Evolutionary conservation across 148 eudicot species (phyloP), one percentile per base, ranked within the genome.

Genomic region (Euryodendron excelsum): DNA sequence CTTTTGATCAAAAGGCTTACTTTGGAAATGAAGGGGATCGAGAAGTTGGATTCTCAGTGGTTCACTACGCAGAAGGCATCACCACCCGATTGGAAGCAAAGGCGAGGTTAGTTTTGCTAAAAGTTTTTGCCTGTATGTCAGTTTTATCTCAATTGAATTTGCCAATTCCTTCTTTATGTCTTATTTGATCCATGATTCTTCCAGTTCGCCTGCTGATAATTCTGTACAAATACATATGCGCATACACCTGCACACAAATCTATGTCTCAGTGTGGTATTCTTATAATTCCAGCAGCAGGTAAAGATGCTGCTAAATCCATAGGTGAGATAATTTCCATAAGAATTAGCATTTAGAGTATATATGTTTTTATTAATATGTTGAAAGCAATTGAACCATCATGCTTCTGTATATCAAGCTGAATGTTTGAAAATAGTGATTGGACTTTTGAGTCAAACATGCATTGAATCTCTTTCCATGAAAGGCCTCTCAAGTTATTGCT

Each of bases 31-130:
- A 88, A 83, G 80, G 98, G 98, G 64, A 84, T 92, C 55, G 91
- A 94, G 85, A 94, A 94, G 86, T 79, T 92, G 78, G 97, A 94
- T 76, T 76, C 90, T 78, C 97, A 92, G 67, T 94, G 98, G 98
- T 94, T 94, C 76, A 76, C 81, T 14, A 79, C 93, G 41, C 93
- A 86, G 7, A 94, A 91, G 70, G 76, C 93, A 21, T 15, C 68
- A 58, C 62, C 91, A 58, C 62, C 91, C 10, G 90, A 87, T 17
- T 79, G 83, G 5, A 91, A 86, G 78, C 91, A 81, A 37, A 84
- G 86, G 48, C 84, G 91, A 87, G 97, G 97, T 94, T 63, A 37
- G 74, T 45, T 66, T 63, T 34, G 2, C 13, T 14, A 52, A 20
- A 30, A 9, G 2, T n/a, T 10, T 11, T n/a, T 7, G n/a, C 18